Percentiles rank a stretch among this genome's conserved stretches.
phyloP scores from a whole-genome alignment of 305 asterid species.

The Solanum hybrid region DNA sequence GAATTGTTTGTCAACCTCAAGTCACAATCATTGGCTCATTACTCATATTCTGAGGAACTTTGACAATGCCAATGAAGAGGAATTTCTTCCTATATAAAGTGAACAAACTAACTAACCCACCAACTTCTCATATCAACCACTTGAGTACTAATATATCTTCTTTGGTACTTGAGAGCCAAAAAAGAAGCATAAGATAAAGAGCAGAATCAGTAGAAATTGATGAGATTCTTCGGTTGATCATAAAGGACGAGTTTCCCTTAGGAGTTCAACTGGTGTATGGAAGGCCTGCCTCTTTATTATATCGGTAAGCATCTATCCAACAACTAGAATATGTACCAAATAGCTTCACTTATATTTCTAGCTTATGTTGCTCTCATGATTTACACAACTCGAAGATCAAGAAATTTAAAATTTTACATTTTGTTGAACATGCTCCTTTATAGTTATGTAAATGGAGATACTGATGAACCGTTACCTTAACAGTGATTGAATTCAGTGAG shows the following conservation, averaged over 20 bases:
- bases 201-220: conserved; percentile 13
- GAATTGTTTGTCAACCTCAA: neutral
- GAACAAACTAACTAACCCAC: neutral
- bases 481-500: conserved; percentile 61
- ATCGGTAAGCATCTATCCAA: conserved; percentile 23
- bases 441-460: neutral
- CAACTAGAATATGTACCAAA: neutral
- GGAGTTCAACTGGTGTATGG: conserved; percentile 82
- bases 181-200: neutral
- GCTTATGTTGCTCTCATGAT: neutral
- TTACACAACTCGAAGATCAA: neutral
- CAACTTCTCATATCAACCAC: neutral
- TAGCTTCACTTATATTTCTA: neutral
- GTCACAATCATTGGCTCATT: neutral
- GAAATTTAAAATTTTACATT: neutral
- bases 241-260: conserved; percentile 52
- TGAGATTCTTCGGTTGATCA: conserved; percentile 71
- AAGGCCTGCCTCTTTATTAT: conserved; percentile 70
- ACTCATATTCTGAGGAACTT: neutral
- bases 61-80: neutral
- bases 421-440: neutral
- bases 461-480: neutral
- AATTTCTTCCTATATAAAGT: neutral
- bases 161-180: neutral
- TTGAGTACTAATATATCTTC: neutral